These are phyloP conservation scores for Pinus tabuliformis DNA, from an alignment of 75 land plant species.

Conservation along the genomic window DNA sequence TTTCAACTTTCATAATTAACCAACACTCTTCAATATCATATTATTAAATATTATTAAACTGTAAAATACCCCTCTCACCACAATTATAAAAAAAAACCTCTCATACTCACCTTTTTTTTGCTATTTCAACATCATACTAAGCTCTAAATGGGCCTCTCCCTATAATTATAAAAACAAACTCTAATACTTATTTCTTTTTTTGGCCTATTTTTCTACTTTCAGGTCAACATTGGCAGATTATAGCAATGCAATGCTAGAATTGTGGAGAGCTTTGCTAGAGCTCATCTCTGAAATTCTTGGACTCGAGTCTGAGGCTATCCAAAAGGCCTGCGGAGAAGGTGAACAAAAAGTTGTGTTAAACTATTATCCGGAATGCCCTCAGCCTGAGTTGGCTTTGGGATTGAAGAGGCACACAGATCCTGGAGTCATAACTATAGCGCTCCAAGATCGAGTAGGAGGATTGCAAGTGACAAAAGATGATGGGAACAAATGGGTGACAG, in stretches of 20 bases:
- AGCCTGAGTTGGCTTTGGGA: conserved; percentile 31
- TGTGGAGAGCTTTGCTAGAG: not conserved
- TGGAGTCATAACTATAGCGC: conserved; percentile 26
- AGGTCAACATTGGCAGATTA: not conserved
- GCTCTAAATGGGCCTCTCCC: no score
- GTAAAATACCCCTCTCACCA: no score
- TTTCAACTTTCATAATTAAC: no score
- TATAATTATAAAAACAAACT: no score
- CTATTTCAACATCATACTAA: no score
- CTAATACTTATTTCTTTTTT: no score
- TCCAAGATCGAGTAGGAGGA: conserved; percentile 29
- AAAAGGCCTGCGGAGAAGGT: conserved; percentile 10
- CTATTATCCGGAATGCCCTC: conserved; percentile 42
- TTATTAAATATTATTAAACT: no score
- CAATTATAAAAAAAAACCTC: no score
- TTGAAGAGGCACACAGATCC: conserved; percentile 35
- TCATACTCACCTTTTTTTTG: no score
- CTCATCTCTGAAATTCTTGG: conserved; percentile 22
- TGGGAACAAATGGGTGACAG: conserved; percentile 23
- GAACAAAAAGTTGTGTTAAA: conserved; percentile 24
- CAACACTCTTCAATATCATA: no score
- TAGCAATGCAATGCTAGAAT: not conserved
- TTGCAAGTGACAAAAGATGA: conserved; percentile 25
- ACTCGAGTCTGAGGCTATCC: conserved; percentile 15
- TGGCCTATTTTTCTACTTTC: not conserved